These are phyloP conservation scores for Neurospora sp. DNA, from an alignment of 495 filamentous ascomycete genomes.

Conservation along the genomic window DNA sequence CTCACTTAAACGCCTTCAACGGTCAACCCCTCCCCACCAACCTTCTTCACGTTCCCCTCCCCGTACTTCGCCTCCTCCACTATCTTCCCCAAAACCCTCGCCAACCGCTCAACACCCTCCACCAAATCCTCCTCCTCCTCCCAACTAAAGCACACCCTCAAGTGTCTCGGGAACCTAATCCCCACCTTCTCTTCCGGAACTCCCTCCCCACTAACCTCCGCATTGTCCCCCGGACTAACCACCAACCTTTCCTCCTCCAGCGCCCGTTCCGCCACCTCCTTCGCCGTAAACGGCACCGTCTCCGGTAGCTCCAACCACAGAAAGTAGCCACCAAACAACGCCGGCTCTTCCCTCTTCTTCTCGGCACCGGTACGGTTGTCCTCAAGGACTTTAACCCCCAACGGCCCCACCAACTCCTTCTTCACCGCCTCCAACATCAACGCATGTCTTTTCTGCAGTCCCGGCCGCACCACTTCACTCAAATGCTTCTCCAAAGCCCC, in stretches of 20 bases:
- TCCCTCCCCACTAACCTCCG: slow-evolving; percentile 54
- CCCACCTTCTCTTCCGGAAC: slow-evolving; percentile 20
- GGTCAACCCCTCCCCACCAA: neutral
- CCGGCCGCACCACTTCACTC: slow-evolving; percentile 31
- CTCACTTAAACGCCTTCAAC: neutral
- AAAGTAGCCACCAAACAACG: slow-evolving; percentile 65
- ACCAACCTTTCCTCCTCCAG: slow-evolving; percentile 49
- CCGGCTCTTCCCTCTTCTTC: slow-evolving; percentile 10
- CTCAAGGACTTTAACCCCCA: slow-evolving; percentile 42
- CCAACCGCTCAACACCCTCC: slow-evolving; percentile 60
- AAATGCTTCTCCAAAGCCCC: slow-evolving; percentile 41
- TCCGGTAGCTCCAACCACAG: slow-evolving; percentile 61
- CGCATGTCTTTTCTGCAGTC: slow-evolving; percentile 47
- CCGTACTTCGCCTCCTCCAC: neutral
- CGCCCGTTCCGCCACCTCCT: slow-evolving; percentile 45
- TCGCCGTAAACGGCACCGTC: slow-evolving; percentile 31
- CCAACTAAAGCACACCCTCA: slow-evolving; percentile 70
- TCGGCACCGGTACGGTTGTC: neutral
- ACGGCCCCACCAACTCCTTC: slow-evolving; percentile 45
- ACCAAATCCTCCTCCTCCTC: slow-evolving; percentile 56
- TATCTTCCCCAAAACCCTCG: slow-evolving; percentile 27
- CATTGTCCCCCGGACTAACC: slow-evolving; percentile 53
- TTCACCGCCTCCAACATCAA: slow-evolving; percentile 44
- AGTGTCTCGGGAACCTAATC: slow-evolving; percentile 38
- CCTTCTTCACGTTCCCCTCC: neutral